Conservation (phyloP, 495 filamentous ascomycete genomes). For the Neurospora discreta region DNA sequence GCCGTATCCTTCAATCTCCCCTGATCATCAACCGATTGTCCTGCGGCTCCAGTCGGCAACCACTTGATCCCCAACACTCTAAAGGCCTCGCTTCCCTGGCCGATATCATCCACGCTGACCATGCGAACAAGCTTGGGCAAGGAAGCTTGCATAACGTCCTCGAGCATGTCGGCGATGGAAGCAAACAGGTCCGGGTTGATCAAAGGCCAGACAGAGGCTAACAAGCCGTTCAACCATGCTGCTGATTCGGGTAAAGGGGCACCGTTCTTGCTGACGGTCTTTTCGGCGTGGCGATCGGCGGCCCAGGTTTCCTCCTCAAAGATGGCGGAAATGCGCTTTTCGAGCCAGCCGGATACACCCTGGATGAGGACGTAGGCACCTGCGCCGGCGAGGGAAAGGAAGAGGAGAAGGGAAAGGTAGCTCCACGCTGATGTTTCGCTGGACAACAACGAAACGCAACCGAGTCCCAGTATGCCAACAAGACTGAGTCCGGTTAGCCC, state of each 20-base stretch:
- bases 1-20: constrained; percentile 32
- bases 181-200: constrained; percentile 61
- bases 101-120: constrained; percentile 59
- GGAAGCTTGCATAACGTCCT: constrained; percentile 63
- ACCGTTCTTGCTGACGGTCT: constrained; percentile 21
- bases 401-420: constrained; percentile 6
- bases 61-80: constrained; percentile 54
- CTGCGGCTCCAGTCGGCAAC: constrained; percentile 55
- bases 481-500: background rate
- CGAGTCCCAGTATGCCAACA: background rate
- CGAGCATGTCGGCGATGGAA: constrained; percentile 51
- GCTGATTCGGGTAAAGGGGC: constrained; percentile 45
- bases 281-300: constrained; percentile 38
- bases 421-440: background rate
- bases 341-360: constrained; percentile 41
- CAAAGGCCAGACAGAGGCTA: constrained; percentile 54
- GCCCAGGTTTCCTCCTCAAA: constrained; percentile 57
- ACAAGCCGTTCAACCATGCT: constrained; percentile 54
- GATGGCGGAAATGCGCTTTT: constrained; percentile 38
- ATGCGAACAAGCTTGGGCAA: constrained; percentile 52
- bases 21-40: constrained; percentile 42
- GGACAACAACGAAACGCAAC: background rate
- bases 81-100: constrained; percentile 55
- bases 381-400: constrained; percentile 12
- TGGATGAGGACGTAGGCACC: constrained; percentile 26